These are phyloP conservation scores for Sporormia fimetaria DNA, from an alignment of 495 filamentous ascomycete species.

Conservation along the genomic window DNA sequence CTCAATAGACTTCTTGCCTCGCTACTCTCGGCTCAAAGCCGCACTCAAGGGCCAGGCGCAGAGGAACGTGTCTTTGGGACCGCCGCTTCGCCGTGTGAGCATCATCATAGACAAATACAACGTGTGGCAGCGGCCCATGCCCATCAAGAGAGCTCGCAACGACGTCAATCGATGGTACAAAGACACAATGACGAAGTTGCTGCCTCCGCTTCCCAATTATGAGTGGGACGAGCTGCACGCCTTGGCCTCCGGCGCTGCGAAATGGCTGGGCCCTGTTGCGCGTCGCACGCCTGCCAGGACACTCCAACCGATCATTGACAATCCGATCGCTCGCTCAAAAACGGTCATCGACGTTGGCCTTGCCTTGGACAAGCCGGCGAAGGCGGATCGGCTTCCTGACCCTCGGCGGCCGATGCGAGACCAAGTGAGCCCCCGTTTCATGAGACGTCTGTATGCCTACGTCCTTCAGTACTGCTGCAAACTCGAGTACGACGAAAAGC, in stretches of 20 bases:
- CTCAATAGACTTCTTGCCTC: slow-evolving; percentile 16
- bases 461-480: slow-evolving; percentile 13
- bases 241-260: slow-evolving; percentile 42
- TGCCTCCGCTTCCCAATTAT: slow-evolving; percentile 59
- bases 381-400: slow-evolving; percentile 9
- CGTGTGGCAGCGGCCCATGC: slow-evolving; percentile 50
- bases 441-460: slow-evolving; percentile 19
- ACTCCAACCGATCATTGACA: background rate
- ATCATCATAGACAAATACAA: slow-evolving; percentile 50
- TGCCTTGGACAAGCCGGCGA: slow-evolving; percentile 7
- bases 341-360: slow-evolving; percentile 1
- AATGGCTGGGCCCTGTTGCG: slow-evolving; percentile 35
- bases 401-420: slow-evolving; percentile 5
- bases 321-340: background rate
- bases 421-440: slow-evolving; percentile 12
- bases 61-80: background rate
- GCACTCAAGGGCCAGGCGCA: slow-evolving; percentile 17
- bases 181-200: slow-evolving; percentile 40
- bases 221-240: slow-evolving; percentile 54
- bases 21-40: slow-evolving; percentile 19
- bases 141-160: slow-evolving; percentile 43
- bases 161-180: slow-evolving; percentile 52
- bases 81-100: slow-evolving; percentile 32
- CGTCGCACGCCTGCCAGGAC: slow-evolving; percentile 3
- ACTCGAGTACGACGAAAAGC: slow-evolving; percentile 12